phyloP scores from a whole-genome alignment of 108 stramenopile species.

The Cyclotella atomus region DNA sequence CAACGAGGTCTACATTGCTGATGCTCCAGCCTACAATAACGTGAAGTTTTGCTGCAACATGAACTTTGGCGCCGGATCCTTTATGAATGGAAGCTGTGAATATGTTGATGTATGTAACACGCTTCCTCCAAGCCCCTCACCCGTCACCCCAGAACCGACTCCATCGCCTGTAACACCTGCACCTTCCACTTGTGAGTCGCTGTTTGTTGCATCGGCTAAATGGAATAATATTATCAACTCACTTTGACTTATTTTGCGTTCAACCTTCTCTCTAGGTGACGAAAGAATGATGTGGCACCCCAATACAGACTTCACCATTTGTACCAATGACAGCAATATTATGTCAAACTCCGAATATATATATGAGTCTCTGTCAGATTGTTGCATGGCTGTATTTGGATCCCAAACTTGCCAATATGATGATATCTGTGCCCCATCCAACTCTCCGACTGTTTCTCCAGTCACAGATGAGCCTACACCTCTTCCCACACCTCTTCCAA shows the following conservation, averaged over 20 bases:
- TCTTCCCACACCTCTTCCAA: too few species aligned
- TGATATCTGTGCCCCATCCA: not conserved
- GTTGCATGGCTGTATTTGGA: slow-evolving; percentile 6
- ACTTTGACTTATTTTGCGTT: too few species aligned
- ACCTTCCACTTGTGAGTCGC: too few species aligned
- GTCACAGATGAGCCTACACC: not conserved
- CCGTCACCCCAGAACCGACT: too few species aligned
- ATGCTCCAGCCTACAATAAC: not conserved
- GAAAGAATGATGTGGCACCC: slow-evolving; percentile 9
- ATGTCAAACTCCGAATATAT: slow-evolving; percentile 3
- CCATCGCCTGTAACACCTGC: too few species aligned
- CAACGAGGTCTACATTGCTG: not conserved
- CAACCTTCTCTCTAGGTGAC: too few species aligned
- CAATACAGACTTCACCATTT: slow-evolving; percentile 7
- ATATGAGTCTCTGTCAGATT: slow-evolving; percentile 1
- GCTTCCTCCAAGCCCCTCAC: too few species aligned
- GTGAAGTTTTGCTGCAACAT: not conserved
- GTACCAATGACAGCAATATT: slow-evolving; percentile 12
- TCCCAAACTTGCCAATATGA: not conserved
- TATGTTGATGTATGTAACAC: too few species aligned
- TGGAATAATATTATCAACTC: too few species aligned
- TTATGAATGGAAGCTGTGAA: too few species aligned
- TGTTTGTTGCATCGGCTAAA: too few species aligned
- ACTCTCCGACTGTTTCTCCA: slow-evolving; percentile 6
- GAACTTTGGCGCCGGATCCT: too few species aligned